A percentile compares a stretch with the other conserved stretches of the same genome.
Evolutionary conservation across 495 filamentous ascomycete genomes (phyloP).

Genomic region (Aspergillus affinis): DNA sequence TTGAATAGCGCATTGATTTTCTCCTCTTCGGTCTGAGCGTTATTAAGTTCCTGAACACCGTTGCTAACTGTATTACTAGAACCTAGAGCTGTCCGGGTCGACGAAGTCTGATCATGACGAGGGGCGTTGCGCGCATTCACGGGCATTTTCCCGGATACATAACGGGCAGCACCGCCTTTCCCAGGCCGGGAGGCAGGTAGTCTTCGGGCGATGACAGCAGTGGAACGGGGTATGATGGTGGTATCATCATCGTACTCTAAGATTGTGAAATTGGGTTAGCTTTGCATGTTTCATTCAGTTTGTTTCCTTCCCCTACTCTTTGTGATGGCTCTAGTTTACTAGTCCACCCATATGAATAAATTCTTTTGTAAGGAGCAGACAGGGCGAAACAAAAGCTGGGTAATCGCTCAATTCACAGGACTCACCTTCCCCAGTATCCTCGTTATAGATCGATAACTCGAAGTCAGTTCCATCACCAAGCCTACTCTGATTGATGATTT

Average conservation of each 20-base stretch:
- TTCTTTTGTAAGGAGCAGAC: not conserved
- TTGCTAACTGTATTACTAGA: slow-evolving; percentile 47
- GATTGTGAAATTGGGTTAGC: slow-evolving; percentile 11
- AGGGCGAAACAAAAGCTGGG: not conserved
- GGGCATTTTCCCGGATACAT: slow-evolving; percentile 97
- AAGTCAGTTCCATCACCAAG: slow-evolving; percentile 98
- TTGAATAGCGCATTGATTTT: slow-evolving; percentile 86
- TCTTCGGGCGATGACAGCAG: slow-evolving; percentile 86
- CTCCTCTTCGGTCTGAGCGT: slow-evolving; percentile 83
- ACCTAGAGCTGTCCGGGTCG: slow-evolving; percentile 46
- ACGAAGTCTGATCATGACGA: slow-evolving; percentile 62
- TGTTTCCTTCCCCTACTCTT: not conserved
- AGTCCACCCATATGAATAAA: not conserved
- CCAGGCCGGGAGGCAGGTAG: slow-evolving; percentile 79
- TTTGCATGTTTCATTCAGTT: not conserved
- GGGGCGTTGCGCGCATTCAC: slow-evolving; percentile 79
- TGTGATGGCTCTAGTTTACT: not conserved
- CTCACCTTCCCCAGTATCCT: slow-evolving; percentile 90
- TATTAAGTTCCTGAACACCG: slow-evolving; percentile 60
- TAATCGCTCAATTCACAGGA: slow-evolving; percentile 11
- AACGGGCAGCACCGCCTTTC: slow-evolving; percentile 84
- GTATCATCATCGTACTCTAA: slow-evolving; percentile 97
- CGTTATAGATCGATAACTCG: slow-evolving; percentile 87
- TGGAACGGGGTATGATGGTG: slow-evolving; percentile 88
- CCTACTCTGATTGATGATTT: slow-evolving; percentile 91